Evolutionary conservation across 148 eudicot genomes (phyloP), one percentile per base, ranked within the genome.

Genomic region (Rhododendron griersonianum): DNA sequence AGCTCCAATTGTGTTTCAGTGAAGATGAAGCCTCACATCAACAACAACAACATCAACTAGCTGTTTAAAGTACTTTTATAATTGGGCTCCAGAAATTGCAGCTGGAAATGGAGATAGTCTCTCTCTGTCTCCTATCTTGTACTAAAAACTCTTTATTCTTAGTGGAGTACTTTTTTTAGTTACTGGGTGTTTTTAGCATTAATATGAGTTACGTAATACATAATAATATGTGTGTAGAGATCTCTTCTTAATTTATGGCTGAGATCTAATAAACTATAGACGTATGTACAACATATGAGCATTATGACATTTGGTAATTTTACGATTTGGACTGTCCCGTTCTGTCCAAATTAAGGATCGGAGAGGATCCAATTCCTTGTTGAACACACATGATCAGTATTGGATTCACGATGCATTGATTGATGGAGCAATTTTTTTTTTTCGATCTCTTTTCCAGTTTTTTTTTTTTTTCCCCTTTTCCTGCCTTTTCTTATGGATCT

Each of bases 11-110:
- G 80, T 74, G 87, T 39, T 86, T 51, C 18, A 81, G 85, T 85
- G 92, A 90, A 85, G 92, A 90, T 75, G 90, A 90, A 89, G 83
- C 89, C 67, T 87, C 90, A 4, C 84, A 80, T 50, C 87, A 84
- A 37, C 89, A 84, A 5, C 87, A 84, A 14, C 89, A 87, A 3
- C 89, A 88, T 25, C 90, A 88, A 55, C 84, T 86, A 39, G 90
- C 61, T 47, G 85, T 83, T 69, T 83, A 83, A 39, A 50, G 28
- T 21, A 19, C 16, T 55, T 55, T 11, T 30, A 9, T 47, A 25
- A 28, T 67, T 48, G 9, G 25, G 23, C 75, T 82, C 51, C n/a
- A 63, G 23, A 59, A 65, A 65, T 5, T 83, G 55, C 28, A 65
- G 15, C 15, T 83, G 67, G 59, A 67, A 83, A 45, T 41, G 21